A percentile compares a stretch with the other conserved stretches of the same genome.
Evolutionary conservation across 495 filamentous ascomycete genomes (phyloP).

Genomic region (Lindgomyces ingoldianus): DNA sequence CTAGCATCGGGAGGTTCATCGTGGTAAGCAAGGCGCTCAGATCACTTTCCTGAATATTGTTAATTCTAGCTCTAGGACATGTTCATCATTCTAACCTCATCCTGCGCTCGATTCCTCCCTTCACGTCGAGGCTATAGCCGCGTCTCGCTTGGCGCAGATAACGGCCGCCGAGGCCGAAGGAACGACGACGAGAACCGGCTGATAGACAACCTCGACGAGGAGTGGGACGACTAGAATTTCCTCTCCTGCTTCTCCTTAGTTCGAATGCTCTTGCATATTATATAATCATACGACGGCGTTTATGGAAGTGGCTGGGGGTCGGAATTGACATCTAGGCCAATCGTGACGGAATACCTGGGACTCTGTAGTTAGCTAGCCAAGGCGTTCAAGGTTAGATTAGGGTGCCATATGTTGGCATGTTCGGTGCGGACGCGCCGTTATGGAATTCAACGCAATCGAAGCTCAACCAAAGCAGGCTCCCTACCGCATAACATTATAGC

Average conservation of each 20-base stretch:
- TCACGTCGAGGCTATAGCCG: slow-evolving; percentile 64
- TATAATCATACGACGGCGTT: background rate
- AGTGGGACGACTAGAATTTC: slow-evolving; percentile 59
- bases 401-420: too few relatives aligned
- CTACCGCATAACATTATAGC: too few relatives aligned
- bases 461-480: too few relatives aligned
- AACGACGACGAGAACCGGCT: slow-evolving; percentile 84
- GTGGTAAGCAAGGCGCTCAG: slow-evolving; percentile 62
- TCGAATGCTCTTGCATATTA: background rate
- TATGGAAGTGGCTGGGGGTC: too few relatives aligned
- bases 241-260: background rate
- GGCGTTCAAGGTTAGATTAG: background rate
- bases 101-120: slow-evolving; percentile 67
- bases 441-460: too few relatives aligned
- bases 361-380: too few relatives aligned
- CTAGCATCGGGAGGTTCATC: slow-evolving; percentile 79
- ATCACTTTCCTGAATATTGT: slow-evolving; percentile 2
- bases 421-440: too few relatives aligned
- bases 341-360: too few relatives aligned
- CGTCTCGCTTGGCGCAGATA: slow-evolving; percentile 40
- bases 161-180: slow-evolving; percentile 41
- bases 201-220: slow-evolving; percentile 95
- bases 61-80: slow-evolving; percentile 62
- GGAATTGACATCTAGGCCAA: too few relatives aligned
- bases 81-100: slow-evolving; percentile 75